Evolutionary conservation across 2,329 filamentous ascomycete species (phyloP).

Genomic region (Aspergillus floridensis): DNA sequence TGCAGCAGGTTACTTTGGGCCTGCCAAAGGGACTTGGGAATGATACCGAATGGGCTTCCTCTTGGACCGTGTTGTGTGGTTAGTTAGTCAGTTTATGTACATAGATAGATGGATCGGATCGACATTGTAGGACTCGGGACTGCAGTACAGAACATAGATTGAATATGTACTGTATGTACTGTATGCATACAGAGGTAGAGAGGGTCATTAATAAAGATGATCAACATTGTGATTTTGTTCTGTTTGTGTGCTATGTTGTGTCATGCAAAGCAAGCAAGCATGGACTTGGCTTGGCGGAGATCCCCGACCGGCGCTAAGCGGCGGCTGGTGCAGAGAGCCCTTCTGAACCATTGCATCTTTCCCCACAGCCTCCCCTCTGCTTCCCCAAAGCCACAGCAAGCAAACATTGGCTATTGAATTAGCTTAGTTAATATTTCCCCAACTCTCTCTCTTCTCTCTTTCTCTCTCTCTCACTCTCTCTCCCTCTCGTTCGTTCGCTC

Average conservation of each 20-base stretch:
- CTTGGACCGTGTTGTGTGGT: neutral
- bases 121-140: neutral
- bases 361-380: neutral
- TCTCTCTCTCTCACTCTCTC: neutral
- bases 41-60: conserved; percentile 9
- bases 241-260: too few relatives aligned
- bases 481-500: neutral
- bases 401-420: neutral
- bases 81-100: neutral
- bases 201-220: too few relatives aligned
- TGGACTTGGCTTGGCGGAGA: neutral
- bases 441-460: neutral
- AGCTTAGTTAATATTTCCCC: neutral
- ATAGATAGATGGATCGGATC: neutral
- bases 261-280: too few relatives aligned
- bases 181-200: too few relatives aligned
- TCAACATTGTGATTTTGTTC: too few relatives aligned
- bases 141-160: neutral
- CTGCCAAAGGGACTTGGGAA: conserved; percentile 26
- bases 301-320: neutral
- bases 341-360: neutral
- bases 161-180: too few relatives aligned
- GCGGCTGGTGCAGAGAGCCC: too few relatives aligned
- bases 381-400: neutral
- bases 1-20: conserved; percentile 31